Evolutionary conservation across 352 stramenopile genomes (phyloP).

Genomic region (Phytophthora idaei): DNA sequence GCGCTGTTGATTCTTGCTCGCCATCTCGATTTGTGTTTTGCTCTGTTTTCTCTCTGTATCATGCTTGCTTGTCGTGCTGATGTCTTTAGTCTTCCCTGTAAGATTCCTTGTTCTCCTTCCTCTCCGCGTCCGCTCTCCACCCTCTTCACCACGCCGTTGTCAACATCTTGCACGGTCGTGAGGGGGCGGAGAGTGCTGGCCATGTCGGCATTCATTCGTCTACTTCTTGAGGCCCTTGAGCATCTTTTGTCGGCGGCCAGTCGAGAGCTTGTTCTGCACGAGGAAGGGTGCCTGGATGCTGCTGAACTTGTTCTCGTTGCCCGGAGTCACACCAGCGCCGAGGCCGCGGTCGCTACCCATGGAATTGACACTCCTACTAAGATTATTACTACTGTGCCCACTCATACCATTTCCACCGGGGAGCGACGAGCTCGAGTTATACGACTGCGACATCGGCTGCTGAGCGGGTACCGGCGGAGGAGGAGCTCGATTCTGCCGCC

Average conservation of each 20-base stretch:
- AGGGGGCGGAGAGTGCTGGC: constrained; percentile 6
- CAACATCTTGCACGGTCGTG: constrained; percentile 29
- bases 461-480: constrained; percentile 33
- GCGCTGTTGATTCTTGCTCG: constrained; percentile 33
- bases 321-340: constrained; percentile 29
- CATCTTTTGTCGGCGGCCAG: constrained; percentile 86
- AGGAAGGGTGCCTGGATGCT: constrained; percentile 88
- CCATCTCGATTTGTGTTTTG: constrained; percentile 20
- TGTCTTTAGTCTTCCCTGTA: constrained; percentile 47
- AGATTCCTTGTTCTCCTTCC: constrained; percentile 34
- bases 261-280: constrained; percentile 87
- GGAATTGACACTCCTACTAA: constrained; percentile 60
- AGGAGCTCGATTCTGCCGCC: constrained; percentile 56
- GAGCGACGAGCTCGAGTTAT: constrained; percentile 41
- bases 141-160: constrained; percentile 20
- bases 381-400: constrained; percentile 56
- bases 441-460: constrained; percentile 44
- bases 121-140: constrained; percentile 24
- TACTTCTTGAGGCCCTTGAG: constrained; percentile 91
- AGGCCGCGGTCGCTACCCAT: constrained; percentile 52
- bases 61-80: constrained; percentile 40
- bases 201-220: constrained; percentile 27
- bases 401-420: constrained; percentile 33
- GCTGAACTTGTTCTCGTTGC: constrained; percentile 86
- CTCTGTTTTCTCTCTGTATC: constrained; percentile 27